These are phyloP conservation scores for Aspergillus tubingensis DNA, from an alignment of 2,329 filamentous ascomycete species.

Conservation along the genomic window DNA sequence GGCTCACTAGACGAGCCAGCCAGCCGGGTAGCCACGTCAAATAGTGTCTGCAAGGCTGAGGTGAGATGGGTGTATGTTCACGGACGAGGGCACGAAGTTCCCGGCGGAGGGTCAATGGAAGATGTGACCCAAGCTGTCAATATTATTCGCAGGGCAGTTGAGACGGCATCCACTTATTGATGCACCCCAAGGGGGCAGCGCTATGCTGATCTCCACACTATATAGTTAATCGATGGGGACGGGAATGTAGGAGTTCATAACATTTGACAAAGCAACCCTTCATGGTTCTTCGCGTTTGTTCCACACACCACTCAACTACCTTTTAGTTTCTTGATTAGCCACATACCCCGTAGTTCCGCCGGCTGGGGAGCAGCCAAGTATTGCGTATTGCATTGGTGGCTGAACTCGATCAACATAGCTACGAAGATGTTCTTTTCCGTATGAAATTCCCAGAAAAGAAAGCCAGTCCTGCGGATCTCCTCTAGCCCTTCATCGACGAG, in stretches of 20 bases:
- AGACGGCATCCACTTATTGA: not conserved
- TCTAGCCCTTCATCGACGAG: too few species aligned
- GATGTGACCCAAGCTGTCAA: conserved; percentile 13
- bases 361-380: too few species aligned
- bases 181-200: not conserved
- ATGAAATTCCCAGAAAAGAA: too few species aligned
- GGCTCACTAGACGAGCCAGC: conserved; percentile 9
- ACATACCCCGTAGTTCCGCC: too few species aligned
- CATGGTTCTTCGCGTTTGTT: not conserved
- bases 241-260: not conserved
- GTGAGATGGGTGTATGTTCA: conserved; percentile 17
- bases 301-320: not conserved
- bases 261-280: not conserved
- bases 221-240: not conserved
- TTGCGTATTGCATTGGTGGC: too few species aligned
- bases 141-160: conserved; percentile 13
- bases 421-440: too few species aligned
- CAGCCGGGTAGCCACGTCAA: conserved; percentile 3
- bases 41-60: conserved; percentile 11
- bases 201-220: not conserved
- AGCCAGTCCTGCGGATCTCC: too few species aligned
- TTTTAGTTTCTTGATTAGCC: too few species aligned
- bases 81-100: conserved; percentile 17
- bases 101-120: conserved; percentile 2
- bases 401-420: too few species aligned